Evolutionary conservation across 2,329 filamentous ascomycete genomes (phyloP).

Genomic region (Neofusicoccum cordaticola): DNA sequence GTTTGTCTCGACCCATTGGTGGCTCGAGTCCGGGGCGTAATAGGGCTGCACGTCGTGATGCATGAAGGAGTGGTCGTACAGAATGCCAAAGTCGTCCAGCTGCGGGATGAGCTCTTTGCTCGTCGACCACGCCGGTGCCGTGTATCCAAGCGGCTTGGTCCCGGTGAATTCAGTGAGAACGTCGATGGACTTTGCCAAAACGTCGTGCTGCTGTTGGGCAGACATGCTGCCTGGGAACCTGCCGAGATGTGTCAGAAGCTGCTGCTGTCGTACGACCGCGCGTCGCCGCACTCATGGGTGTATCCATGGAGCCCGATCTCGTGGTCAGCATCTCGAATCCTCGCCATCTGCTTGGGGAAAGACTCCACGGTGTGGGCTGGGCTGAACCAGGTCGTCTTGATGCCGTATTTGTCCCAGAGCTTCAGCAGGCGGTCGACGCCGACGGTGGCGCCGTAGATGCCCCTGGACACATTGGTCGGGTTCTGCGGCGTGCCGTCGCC

Average conservation of each 20-base stretch:
- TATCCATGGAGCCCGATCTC: constrained; percentile 44
- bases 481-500: constrained; percentile 35
- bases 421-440: constrained; percentile 41
- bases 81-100: constrained; percentile 42
- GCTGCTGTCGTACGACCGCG: constrained; percentile 20
- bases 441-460: constrained; percentile 41
- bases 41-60: constrained; percentile 48
- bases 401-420: constrained; percentile 41
- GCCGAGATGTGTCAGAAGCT: neutral
- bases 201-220: constrained; percentile 34
- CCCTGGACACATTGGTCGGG: constrained; percentile 39
- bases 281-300: constrained; percentile 36
- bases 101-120: constrained; percentile 38
- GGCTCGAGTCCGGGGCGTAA: constrained; percentile 29
- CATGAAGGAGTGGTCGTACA: constrained; percentile 51
- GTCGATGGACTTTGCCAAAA: constrained; percentile 39
- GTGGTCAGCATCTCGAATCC: constrained; percentile 42
- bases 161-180: constrained; percentile 39
- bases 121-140: constrained; percentile 44
- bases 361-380: constrained; percentile 46
- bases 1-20: constrained; percentile 31
- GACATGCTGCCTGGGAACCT: neutral
- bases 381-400: constrained; percentile 43
- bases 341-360: constrained; percentile 49
- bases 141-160: constrained; percentile 43